These are phyloP conservation scores for Flammula alnicola DNA, from an alignment of 1,284 basidiomycete genomes.

Conservation along the genomic window DNA sequence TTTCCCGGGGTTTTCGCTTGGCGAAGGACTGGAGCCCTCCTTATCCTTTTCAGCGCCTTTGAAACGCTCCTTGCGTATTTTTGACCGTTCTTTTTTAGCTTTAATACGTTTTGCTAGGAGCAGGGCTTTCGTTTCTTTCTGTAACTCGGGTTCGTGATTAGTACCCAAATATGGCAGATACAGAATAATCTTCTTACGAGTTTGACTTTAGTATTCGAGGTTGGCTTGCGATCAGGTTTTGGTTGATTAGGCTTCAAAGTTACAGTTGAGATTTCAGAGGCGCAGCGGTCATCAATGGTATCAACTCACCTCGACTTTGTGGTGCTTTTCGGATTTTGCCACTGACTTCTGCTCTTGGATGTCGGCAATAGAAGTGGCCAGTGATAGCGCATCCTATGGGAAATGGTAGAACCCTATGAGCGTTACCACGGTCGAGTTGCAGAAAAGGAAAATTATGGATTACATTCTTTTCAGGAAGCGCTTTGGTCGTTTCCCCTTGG, in stretches of 20 bases:
- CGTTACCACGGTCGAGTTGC: neutral
- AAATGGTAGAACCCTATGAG: conserved; percentile 9
- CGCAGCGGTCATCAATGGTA: neutral
- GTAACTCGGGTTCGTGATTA: neutral
- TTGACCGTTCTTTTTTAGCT: conserved; percentile 31
- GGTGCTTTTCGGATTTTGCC: conserved; percentile 39
- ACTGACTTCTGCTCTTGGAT: conserved; percentile 43
- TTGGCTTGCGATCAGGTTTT: conserved; percentile 17
- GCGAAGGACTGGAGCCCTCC: neutral
- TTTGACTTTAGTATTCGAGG: conserved; percentile 21
- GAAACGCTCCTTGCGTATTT: conserved; percentile 24
- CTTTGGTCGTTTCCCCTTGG: conserved; percentile 26
- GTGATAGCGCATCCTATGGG: conserved; percentile 43
- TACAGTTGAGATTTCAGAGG: neutral
- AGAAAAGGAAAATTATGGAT: conserved; percentile 23
- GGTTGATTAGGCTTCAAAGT: conserved; percentile 16
- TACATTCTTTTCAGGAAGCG: conserved; percentile 28
- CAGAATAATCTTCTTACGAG: conserved; percentile 17
- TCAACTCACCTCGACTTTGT: conserved; percentile 36
- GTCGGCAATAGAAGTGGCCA: conserved; percentile 46
- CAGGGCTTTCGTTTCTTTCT: conserved; percentile 37
- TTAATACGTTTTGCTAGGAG: conserved; percentile 30
- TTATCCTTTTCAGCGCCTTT: conserved; percentile 6
- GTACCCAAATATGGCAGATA: neutral
- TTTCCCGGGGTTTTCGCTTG: conserved; percentile 7